These are phyloP conservation scores for Neoscytalidium dimidiatum DNA, from an alignment of 2,329 filamentous ascomycete genomes.

Conservation along the genomic window DNA sequence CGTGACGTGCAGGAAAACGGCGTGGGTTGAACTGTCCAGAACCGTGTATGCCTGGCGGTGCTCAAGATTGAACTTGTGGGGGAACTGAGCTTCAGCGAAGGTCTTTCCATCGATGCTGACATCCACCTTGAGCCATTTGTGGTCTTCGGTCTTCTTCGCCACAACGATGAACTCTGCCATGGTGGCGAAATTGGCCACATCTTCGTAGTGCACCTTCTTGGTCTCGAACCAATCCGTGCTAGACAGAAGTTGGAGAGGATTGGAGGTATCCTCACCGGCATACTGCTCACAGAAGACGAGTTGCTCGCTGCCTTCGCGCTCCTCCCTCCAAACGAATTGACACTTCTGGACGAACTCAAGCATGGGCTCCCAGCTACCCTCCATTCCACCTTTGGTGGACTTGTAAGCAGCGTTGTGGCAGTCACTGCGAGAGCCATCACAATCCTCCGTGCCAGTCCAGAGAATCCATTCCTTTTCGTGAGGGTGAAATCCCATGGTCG, in stretches of 20 bases:
- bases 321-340: slow-evolving; percentile 76
- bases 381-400: slow-evolving; percentile 73
- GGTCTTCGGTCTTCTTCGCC: slow-evolving; percentile 64
- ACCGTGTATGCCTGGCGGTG: slow-evolving; percentile 88
- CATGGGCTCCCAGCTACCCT: slow-evolving; percentile 67
- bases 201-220: slow-evolving; percentile 62
- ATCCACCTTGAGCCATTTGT: slow-evolving; percentile 71
- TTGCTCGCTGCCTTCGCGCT: slow-evolving; percentile 44
- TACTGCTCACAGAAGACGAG: slow-evolving; percentile 67
- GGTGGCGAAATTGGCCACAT: slow-evolving; percentile 83
- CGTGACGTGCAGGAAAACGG: slow-evolving; percentile 90
- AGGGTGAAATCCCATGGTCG: slow-evolving; percentile 78
- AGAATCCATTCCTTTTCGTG: slow-evolving; percentile 86
- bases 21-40: slow-evolving; percentile 90
- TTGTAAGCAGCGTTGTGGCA: slow-evolving; percentile 77
- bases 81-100: slow-evolving; percentile 85
- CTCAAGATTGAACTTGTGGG: slow-evolving; percentile 76
- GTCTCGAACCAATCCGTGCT: slow-evolving; percentile 79
- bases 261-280: slow-evolving; percentile 62
- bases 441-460: slow-evolving; percentile 76
- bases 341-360: slow-evolving; percentile 77
- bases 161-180: slow-evolving; percentile 98
- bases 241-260: slow-evolving; percentile 69
- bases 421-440: slow-evolving; percentile 53
- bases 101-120: slow-evolving; percentile 80